These are phyloP conservation scores for Turnera subulata DNA, from an alignment of 345 rosid species.

Conservation along the genomic window DNA sequence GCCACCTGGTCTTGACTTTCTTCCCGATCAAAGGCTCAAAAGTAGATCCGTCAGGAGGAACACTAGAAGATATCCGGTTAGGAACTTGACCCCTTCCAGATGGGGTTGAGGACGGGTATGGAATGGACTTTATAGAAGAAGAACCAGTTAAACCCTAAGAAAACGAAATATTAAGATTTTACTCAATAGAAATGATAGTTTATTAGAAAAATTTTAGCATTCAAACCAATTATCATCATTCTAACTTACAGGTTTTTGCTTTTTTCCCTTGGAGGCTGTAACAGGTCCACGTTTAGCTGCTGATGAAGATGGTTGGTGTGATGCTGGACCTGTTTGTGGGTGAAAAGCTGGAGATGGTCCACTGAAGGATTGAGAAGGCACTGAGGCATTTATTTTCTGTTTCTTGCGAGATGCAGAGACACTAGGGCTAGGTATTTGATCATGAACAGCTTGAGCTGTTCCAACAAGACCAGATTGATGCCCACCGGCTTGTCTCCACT, in stretches of 20 bases:
- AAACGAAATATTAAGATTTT: slow-evolving; percentile 1
- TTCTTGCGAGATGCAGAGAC: slow-evolving; percentile 73
- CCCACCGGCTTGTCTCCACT: slow-evolving; percentile 82
- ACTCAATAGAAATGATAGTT: neutral
- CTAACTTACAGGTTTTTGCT: slow-evolving; percentile 66
- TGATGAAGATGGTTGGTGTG: slow-evolving; percentile 58
- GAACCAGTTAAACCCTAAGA: slow-evolving; percentile 54
- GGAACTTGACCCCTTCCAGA: slow-evolving; percentile 53
- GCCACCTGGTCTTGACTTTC: slow-evolving; percentile 85
- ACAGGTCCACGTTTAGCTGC: slow-evolving; percentile 55
- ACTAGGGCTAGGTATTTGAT: slow-evolving; percentile 68
- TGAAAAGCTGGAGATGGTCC: slow-evolving; percentile 59
- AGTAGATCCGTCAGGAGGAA: slow-evolving; percentile 39
- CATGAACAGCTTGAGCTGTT: slow-evolving; percentile 53
- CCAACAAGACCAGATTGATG: slow-evolving; percentile 49
- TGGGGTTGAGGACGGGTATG: slow-evolving; percentile 52
- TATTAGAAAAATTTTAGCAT: neutral
- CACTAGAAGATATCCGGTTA: slow-evolving; percentile 51
- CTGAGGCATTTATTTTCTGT: slow-evolving; percentile 52
- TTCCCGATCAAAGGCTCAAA: slow-evolving; percentile 54
- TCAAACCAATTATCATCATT: slow-evolving; percentile 3
- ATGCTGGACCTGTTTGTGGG: slow-evolving; percentile 45
- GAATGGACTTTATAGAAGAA: slow-evolving; percentile 54
- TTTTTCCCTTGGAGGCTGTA: slow-evolving; percentile 60
- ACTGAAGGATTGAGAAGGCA: slow-evolving; percentile 58